phyloP scores from a whole-genome alignment of 2,329 filamentous ascomycete species.

The Pezicula neosporulosa region DNA sequence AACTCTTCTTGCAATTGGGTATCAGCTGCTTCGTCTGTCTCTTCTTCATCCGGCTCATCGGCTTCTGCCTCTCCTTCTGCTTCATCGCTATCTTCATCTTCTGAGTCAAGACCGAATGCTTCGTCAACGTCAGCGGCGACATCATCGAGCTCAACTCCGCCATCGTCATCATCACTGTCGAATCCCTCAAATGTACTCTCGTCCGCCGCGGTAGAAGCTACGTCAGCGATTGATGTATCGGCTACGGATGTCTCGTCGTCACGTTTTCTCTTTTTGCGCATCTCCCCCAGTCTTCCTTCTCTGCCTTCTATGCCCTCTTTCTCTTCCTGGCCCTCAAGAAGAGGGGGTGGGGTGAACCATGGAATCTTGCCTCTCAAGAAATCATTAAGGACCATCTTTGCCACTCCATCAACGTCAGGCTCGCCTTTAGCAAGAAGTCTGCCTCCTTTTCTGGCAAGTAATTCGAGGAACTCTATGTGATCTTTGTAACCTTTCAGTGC shows the following conservation, averaged over 20 bases:
- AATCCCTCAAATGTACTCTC: conserved; percentile 46
- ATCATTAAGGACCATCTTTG: conserved; percentile 95
- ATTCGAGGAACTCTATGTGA: conserved; percentile 78
- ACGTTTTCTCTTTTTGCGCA: conserved; percentile 74
- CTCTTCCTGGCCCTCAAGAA: conserved; percentile 47
- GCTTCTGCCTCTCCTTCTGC: conserved; percentile 33
- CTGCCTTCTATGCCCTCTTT: conserved; percentile 60
- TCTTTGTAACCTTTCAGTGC: conserved; percentile 77
- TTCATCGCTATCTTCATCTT: conserved; percentile 36
- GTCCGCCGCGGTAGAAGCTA: conserved; percentile 25
- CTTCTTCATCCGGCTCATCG: conserved; percentile 20
- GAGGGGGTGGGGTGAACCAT: conserved; percentile 86
- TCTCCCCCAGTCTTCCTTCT: conserved; percentile 78
- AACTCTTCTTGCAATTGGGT: conserved; percentile 27
- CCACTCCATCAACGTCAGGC: conserved; percentile 89
- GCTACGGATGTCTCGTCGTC: conserved; percentile 47
- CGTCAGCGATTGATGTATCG: conserved; percentile 33
- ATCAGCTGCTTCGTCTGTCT: conserved; percentile 21
- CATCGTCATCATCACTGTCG: conserved; percentile 35
- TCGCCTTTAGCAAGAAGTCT: conserved; percentile 89
- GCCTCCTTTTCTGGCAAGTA: conserved; percentile 82
- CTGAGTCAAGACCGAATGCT: conserved; percentile 28
- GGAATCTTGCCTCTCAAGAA: conserved; percentile 94
- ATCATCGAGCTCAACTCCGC: conserved; percentile 23
- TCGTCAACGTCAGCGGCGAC: conserved; percentile 23